Conservation (phyloP, 805 yeast species). For the Saccharomyces jurei region DNA sequence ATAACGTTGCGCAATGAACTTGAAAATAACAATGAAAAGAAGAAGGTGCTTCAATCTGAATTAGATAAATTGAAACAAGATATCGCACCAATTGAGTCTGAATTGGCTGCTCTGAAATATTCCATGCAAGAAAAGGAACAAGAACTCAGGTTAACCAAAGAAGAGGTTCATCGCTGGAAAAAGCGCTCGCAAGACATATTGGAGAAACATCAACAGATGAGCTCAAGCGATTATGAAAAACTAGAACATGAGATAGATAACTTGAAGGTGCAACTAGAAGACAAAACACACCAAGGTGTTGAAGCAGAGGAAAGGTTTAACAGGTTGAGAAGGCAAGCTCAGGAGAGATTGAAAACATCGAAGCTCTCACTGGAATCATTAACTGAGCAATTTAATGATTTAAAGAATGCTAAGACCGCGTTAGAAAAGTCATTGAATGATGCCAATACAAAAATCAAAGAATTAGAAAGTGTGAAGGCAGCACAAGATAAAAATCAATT, state of each 20-base stretch:
- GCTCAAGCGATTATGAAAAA: constrained; percentile 38
- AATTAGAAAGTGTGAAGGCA: neutral
- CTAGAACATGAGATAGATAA: constrained; percentile 28
- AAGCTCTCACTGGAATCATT: constrained; percentile 33
- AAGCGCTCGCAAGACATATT: constrained; percentile 41
- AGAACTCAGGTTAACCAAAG: constrained; percentile 38
- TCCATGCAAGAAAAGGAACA: constrained; percentile 43
- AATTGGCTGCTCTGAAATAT: constrained; percentile 32
- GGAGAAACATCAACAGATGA: constrained; percentile 39
- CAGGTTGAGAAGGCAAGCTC: constrained; percentile 29
- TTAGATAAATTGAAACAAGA: constrained; percentile 27
- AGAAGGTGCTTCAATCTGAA: constrained; percentile 35
- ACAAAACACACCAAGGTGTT: constrained; percentile 21
- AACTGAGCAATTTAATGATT: constrained; percentile 29
- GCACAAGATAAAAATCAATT: neutral
- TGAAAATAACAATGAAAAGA: constrained; percentile 24
- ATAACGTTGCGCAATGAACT: constrained; percentile 51
- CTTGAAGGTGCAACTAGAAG: constrained; percentile 19
- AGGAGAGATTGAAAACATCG: constrained; percentile 28
- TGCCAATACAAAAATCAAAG: neutral
- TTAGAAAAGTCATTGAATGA: constrained; percentile 22
- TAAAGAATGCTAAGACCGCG: constrained; percentile 31
- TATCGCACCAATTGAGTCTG: constrained; percentile 40
- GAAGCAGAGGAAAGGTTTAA: constrained; percentile 29
- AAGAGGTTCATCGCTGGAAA: constrained; percentile 57